A percentile compares a stretch with the other conserved stretches of the same genome.
These are phyloP conservation scores for Tylopilus subfusipes DNA, from an alignment of 768 basidiomycete species.

Conservation along the genomic window DNA sequence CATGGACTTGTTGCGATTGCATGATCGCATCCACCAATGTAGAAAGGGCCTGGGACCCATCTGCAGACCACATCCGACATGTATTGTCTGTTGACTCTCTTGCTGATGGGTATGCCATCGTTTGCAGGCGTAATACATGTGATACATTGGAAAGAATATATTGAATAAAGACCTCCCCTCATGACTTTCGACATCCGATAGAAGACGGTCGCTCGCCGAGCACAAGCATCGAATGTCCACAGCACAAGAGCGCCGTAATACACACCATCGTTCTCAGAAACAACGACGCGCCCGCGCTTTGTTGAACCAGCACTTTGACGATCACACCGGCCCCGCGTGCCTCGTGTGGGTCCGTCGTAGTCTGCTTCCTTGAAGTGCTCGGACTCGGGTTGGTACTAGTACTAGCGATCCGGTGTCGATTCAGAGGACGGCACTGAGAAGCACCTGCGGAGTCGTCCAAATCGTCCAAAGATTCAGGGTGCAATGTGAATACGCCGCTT, in stretches of 20 bases:
- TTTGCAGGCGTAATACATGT: not conserved
- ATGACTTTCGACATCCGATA: not conserved
- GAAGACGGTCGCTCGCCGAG: not conserved
- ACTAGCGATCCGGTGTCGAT: not conserved
- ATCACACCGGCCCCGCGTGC: slow-evolving; percentile 14
- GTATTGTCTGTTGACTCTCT: not conserved
- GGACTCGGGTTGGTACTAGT: not conserved
- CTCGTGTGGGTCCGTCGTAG: slow-evolving; percentile 4
- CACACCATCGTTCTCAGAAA: slow-evolving; percentile 8
- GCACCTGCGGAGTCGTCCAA: not conserved
- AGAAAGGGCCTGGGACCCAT: not conserved
- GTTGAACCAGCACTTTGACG: slow-evolving; percentile 20
- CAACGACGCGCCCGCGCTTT: slow-evolving; percentile 7
- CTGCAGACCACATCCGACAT: not conserved
- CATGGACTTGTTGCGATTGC: slow-evolving; percentile 18
- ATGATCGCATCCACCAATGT: not conserved
- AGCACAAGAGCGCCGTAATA: not conserved
- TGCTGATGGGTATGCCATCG: not conserved
- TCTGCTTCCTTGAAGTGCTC: not conserved
- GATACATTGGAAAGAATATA: not conserved
- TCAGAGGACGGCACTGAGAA: not conserved
- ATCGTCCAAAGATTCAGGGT: not conserved
- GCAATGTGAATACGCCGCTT: too few relatives aligned
- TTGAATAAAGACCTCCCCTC: not conserved
- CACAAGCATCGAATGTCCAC: slow-evolving; percentile 3